Evolutionary conservation across 2,329 filamentous ascomycete species (phyloP), one percentile per base, ranked within the genome.

Genomic region (Achaetomium macrosporum): DNA sequence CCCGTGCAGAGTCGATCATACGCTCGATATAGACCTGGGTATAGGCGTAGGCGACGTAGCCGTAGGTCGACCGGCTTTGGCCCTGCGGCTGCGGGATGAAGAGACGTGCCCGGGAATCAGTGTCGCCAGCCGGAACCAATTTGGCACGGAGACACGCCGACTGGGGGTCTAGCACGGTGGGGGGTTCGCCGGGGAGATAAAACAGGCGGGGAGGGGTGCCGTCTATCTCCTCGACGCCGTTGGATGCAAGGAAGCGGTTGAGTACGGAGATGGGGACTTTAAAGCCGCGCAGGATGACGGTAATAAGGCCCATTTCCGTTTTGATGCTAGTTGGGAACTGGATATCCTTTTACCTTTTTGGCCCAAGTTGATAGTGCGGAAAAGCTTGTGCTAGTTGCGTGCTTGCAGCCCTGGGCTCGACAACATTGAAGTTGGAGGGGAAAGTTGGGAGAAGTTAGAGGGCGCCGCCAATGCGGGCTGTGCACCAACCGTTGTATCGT

Each of bases 271-370:
- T 15, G 25, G 46, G 46, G 35, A 50, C 19, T 30, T 33, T 39
- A 25, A 44, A 45, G 9, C 48, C 46, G 19, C 46, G 46, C 3
- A 50, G 31, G 10, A 50, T 15, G 10, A 25, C 35, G 37, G 20
- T 48, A n/a, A 48, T n/a, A n/a, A n/a, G 46, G 20, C 46, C 46
- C 45, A 47, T 47, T 47, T 25, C n/a, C n/a, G n/a, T n/a, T n/a
- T 31, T n/a, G n/a, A n/a, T n/a, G n/a, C n/a, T n/a, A n/a, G n/a
- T n/a, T n/a, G n/a, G n/a, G n/a, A n/a, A n/a, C n/a, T n/a, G n/a
- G n/a, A n/a, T n/a, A n/a, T n/a, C n/a, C n/a, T n/a, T n/a, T n/a
- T n/a, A n/a, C n/a, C n/a, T n/a, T n/a, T n/a, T n/a, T n/a, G n/a
- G n/a, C n/a, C n/a, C n/a, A n/a, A n/a, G n/a, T n/a, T n/a, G n/a